Evolutionary conservation across 2,329 filamentous ascomycete species (phyloP).

Genomic region (Coniella vitis): DNA sequence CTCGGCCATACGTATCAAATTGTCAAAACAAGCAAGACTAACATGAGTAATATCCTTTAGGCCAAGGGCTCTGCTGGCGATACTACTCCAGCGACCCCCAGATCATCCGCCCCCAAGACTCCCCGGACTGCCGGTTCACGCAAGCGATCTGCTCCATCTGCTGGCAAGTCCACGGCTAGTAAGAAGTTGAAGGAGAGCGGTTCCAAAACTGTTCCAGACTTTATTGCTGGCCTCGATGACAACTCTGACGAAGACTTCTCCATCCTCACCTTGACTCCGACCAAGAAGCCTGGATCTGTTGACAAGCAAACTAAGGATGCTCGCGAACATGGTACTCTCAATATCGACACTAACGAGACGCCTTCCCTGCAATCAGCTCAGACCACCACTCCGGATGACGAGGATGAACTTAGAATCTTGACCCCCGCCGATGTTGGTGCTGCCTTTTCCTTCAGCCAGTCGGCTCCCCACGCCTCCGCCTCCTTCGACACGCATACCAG

Average conservation of each 20-base stretch:
- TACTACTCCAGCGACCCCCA: background rate
- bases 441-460: background rate
- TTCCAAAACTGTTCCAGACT: constrained; percentile 41
- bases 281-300: background rate
- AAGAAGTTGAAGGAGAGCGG: constrained; percentile 36
- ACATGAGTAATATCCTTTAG: background rate
- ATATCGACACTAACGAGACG: background rate
- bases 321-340: background rate
- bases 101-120: constrained; percentile 3
- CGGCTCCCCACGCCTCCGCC: background rate
- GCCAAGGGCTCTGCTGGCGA: constrained; percentile 1
- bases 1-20: no score
- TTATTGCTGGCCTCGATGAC: constrained; percentile 13
- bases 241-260: constrained; percentile 14
- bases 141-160: constrained; percentile 13
- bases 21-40: no score
- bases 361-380: background rate
- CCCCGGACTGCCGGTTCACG: constrained; percentile 16
- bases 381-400: background rate
- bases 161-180: constrained; percentile 7
- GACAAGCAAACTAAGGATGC: background rate
- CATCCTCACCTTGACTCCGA: background rate
- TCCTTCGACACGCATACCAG: background rate
- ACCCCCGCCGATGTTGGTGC: background rate
- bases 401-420: background rate